Percentiles rank a stretch among this genome's conserved stretches.
phyloP scores from a whole-genome alignment of 495 filamentous ascomycete genomes.

The Penicillium subrubescens region DNA sequence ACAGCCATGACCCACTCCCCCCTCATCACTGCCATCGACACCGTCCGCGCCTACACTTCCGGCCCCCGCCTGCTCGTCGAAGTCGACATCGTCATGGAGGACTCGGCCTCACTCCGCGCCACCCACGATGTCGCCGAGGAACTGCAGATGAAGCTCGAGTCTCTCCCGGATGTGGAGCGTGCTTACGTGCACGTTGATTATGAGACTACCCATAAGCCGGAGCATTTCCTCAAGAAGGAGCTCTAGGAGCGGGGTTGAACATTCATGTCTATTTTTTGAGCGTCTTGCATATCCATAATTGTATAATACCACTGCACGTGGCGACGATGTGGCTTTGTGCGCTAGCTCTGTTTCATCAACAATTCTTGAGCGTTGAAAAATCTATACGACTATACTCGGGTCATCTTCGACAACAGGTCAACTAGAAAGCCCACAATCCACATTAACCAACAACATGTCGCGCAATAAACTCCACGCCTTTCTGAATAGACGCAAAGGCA shows the following conservation, averaged over 20 bases:
- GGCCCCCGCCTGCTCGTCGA: conserved; percentile 89
- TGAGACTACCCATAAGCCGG: conserved; percentile 96
- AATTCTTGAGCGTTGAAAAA: no score
- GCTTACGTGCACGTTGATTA: conserved; percentile 98
- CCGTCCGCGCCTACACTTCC: conserved; percentile 88
- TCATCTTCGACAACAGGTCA: not conserved
- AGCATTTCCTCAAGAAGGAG: conserved; percentile 67
- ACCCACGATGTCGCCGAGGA: conserved; percentile 95
- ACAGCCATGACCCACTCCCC: conserved; percentile 84
- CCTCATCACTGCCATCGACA: conserved; percentile 82
- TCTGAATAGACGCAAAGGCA: not conserved
- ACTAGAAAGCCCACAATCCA: not conserved
- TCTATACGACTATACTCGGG: no score
- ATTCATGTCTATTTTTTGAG: not conserved
- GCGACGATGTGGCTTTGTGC: not conserved
- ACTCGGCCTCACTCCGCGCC: conserved; percentile 63
- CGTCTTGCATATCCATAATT: not conserved
- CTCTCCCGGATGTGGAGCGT: conserved; percentile 86
- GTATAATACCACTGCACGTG: not conserved
- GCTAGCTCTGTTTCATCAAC: not conserved
- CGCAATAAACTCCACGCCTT: not conserved
- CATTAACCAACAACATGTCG: not conserved
- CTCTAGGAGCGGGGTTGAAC: conserved; percentile 32
- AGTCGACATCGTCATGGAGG: conserved; percentile 86
- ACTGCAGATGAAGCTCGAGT: conserved; percentile 93